Evolutionary conservation across 1,139 yeast species (phyloP).

Genomic region (Debaryomyces fabryi): DNA sequence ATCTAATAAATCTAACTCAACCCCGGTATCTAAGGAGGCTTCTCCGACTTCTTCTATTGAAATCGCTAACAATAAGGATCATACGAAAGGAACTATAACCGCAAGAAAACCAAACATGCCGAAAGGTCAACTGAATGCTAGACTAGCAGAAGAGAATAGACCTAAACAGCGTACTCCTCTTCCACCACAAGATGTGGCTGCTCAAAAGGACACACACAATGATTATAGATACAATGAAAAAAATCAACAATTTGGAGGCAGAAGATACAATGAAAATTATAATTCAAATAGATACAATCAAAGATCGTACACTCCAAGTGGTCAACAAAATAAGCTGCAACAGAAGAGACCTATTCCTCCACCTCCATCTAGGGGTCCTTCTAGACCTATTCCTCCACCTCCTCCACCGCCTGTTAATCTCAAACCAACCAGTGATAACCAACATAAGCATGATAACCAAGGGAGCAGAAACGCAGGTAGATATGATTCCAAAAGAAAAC

Average conservation of each 20-base stretch:
- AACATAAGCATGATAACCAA: slow-evolving; percentile 9
- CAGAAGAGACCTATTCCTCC: slow-evolving; percentile 21
- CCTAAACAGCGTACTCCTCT: slow-evolving; percentile 16
- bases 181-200: slow-evolving; percentile 20
- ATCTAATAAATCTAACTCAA: slow-evolving; percentile 7
- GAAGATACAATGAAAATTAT: slow-evolving; percentile 10
- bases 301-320: slow-evolving; percentile 5
- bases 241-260: slow-evolving; percentile 3
- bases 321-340: slow-evolving; percentile 4
- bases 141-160: slow-evolving; percentile 1
- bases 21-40: slow-evolving; percentile 8
- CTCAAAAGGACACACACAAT: slow-evolving; percentile 9
- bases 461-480: slow-evolving; percentile 11
- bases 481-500: slow-evolving; percentile 29
- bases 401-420: slow-evolving; percentile 26
- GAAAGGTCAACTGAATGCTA: slow-evolving; percentile 3
- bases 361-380: slow-evolving; percentile 17
- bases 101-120: background rate
- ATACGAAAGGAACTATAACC: background rate
- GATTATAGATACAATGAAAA: slow-evolving; percentile 8
- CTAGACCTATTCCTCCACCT: slow-evolving; percentile 19
- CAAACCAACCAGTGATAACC: slow-evolving; percentile 16
- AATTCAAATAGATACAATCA: slow-evolving; percentile 8
- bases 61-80: background rate
- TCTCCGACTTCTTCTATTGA: slow-evolving; percentile 5